Evolutionary conservation across 805 yeast species (phyloP).

Genomic region (Saturnispora bothae): DNA sequence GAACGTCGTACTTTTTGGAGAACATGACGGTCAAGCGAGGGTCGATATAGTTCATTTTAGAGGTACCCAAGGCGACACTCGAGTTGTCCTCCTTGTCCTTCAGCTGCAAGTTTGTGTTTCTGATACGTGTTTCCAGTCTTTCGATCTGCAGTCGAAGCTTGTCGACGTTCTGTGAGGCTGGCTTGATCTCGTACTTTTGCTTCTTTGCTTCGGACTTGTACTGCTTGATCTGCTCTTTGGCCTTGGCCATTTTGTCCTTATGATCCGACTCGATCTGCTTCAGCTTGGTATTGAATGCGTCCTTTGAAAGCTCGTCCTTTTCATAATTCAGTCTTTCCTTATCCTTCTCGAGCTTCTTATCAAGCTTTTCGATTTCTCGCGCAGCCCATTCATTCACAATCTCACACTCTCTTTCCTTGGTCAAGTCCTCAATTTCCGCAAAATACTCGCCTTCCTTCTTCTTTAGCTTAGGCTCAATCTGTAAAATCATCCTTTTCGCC

Average conservation of each 20-base stretch:
- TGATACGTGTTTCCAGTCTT: conserved; percentile 59
- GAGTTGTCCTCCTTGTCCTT: conserved; percentile 93
- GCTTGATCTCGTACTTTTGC: conserved; percentile 48
- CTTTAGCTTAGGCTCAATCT: conserved; percentile 43
- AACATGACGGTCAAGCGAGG: conserved; percentile 87
- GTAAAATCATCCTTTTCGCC: conserved; percentile 57
- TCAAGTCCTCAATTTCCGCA: conserved; percentile 55
- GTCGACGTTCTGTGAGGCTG: conserved; percentile 46
- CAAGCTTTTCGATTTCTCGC: conserved; percentile 53
- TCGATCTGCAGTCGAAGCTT: conserved; percentile 64
- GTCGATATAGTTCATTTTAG: conserved; percentile 90
- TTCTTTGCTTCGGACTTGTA: conserved; percentile 49
- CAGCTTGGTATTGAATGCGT: conserved; percentile 42
- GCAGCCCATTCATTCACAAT: conserved; percentile 53
- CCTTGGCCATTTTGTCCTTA: conserved; percentile 42
- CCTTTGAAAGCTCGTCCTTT: conserved; percentile 41
- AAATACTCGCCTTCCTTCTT: conserved; percentile 49
- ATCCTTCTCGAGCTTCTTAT: conserved; percentile 62
- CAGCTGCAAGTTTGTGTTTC: conserved; percentile 59
- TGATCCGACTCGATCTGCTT: conserved; percentile 44
- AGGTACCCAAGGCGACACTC: conserved; percentile 84
- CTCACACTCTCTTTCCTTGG: conserved; percentile 49
- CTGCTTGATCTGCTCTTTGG: conserved; percentile 39
- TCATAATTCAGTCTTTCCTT: conserved; percentile 62
- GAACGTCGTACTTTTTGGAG: conserved; percentile 75